Conservation (phyloP, 1,139 yeast species). For the Magnusiomyces sp. region DNA sequence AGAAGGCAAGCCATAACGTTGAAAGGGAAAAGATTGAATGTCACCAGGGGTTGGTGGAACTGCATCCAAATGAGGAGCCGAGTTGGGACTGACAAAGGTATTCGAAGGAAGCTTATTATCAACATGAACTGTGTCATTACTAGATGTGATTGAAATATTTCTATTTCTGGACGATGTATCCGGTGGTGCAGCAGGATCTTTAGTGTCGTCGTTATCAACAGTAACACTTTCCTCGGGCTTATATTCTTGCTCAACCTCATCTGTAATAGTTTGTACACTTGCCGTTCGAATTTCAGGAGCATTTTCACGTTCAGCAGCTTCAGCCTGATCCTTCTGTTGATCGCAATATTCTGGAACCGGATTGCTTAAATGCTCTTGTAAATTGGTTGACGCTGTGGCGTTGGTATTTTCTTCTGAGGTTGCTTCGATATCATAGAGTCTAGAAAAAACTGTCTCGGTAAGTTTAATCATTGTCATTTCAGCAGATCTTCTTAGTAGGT, state of each 20-base stretch:
- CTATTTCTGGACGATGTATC: too few relatives aligned
- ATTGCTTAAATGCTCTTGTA: conserved; percentile 6
- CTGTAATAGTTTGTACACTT: not conserved
- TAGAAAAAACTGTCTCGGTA: conserved; percentile 51
- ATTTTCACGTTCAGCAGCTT: too few relatives aligned
- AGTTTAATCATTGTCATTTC: conserved; percentile 74
- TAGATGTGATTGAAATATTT: not conserved
- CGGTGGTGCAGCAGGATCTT: too few relatives aligned
- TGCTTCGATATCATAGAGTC: conserved; percentile 33
- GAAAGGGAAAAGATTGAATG: conserved; percentile 15
- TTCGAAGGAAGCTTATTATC: not conserved
- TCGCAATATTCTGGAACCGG: too few relatives aligned
- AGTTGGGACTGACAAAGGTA: conserved; percentile 1
- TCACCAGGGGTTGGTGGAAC: not conserved
- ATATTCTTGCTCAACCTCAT: not conserved
- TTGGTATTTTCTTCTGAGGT: conserved; percentile 31
- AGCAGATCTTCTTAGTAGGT: conserved; percentile 80
- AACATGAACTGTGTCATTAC: not conserved
- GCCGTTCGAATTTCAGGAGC: too few relatives aligned
- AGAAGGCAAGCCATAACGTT: conserved; percentile 59
- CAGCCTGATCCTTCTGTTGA: too few relatives aligned
- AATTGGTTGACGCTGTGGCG: conserved; percentile 12
- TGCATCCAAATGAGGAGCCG: not conserved
- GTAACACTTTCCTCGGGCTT: conserved; percentile 5
- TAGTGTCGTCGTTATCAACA: not conserved